These are phyloP conservation scores for Aspergillus avenaceus DNA, from an alignment of 495 filamentous ascomycete species.

Conservation along the genomic window DNA sequence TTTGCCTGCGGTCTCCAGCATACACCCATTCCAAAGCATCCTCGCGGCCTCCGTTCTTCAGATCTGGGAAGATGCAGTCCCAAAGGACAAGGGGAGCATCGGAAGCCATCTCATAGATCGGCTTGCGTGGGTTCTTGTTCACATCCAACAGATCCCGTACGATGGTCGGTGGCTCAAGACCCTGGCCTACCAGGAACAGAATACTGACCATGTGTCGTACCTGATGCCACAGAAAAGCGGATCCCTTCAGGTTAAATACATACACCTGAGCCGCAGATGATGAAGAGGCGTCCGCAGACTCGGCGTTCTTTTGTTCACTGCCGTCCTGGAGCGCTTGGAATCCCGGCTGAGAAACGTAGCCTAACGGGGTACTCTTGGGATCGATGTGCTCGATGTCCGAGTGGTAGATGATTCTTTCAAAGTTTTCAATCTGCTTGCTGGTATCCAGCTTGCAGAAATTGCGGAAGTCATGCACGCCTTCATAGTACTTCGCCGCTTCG, in stretches of 20 bases:
- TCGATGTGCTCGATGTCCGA: slow-evolving; percentile 69
- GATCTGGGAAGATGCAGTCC: slow-evolving; percentile 86
- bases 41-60: slow-evolving; percentile 38
- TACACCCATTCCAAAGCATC: slow-evolving; percentile 81
- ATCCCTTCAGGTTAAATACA: slow-evolving; percentile 78
- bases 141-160: slow-evolving; percentile 71
- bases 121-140: slow-evolving; percentile 61
- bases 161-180: slow-evolving; percentile 70
- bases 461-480: slow-evolving; percentile 87
- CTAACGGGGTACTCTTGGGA: slow-evolving; percentile 40
- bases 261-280: slow-evolving; percentile 61
- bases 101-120: slow-evolving; percentile 83
- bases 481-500: slow-evolving; percentile 68
- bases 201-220: slow-evolving; percentile 87
- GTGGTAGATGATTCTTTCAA: slow-evolving; percentile 69
- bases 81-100: slow-evolving; percentile 88
- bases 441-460: slow-evolving; percentile 94
- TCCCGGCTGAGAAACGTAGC: slow-evolving; percentile 28
- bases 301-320: slow-evolving; percentile 13
- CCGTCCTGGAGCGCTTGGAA: slow-evolving; percentile 26
- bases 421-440: slow-evolving; percentile 80
- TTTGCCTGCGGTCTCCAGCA: slow-evolving; percentile 50
- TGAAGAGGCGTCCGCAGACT: slow-evolving; percentile 11
- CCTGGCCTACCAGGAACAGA: slow-evolving; percentile 87
- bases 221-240: slow-evolving; percentile 98